Conservation (phyloP, 257 asterid genomes). For the Prunella vulgaris region DNA sequence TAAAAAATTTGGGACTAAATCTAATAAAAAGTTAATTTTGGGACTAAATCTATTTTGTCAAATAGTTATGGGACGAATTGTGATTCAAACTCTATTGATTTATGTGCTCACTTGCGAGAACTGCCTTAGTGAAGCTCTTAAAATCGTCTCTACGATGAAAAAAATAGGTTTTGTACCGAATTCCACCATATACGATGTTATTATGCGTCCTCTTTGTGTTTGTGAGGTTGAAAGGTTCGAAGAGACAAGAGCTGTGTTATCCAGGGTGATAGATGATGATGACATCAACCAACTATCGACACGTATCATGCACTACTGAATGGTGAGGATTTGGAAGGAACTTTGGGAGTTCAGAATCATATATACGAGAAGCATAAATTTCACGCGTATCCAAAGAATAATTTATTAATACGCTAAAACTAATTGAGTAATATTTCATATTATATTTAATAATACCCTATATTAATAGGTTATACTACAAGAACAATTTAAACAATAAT, state of each 20-base stretch:
- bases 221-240: constrained; percentile 55
- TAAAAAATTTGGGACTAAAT: too few species aligned
- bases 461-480: too few species aligned
- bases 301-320: constrained; percentile 69
- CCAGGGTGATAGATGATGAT: constrained; percentile 56
- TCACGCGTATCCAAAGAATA: too few species aligned
- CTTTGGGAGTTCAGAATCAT: constrained; percentile 45
- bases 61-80: too few species aligned
- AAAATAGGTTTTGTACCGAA: constrained; percentile 47
- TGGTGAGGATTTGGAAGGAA: constrained; percentile 49
- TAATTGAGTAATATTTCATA: too few species aligned
- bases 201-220: constrained; percentile 69
- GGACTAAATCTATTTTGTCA: too few species aligned
- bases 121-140: constrained; percentile 72
- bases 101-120: constrained; percentile 58
- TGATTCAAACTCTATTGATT: too few species aligned
- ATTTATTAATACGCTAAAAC: too few species aligned
- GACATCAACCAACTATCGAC: constrained; percentile 52
- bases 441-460: too few species aligned
- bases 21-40: too few species aligned
- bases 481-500: too few species aligned
- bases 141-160: constrained; percentile 56
- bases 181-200: constrained; percentile 55
- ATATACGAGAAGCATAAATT: constrained; percentile 61
- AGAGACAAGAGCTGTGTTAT: constrained; percentile 59